Percentiles rank a stretch among this genome's conserved stretches.
Evolutionary conservation across 2,329 filamentous ascomycete genomes (phyloP).

Genomic region (Dothideomycetidae sp.): DNA sequence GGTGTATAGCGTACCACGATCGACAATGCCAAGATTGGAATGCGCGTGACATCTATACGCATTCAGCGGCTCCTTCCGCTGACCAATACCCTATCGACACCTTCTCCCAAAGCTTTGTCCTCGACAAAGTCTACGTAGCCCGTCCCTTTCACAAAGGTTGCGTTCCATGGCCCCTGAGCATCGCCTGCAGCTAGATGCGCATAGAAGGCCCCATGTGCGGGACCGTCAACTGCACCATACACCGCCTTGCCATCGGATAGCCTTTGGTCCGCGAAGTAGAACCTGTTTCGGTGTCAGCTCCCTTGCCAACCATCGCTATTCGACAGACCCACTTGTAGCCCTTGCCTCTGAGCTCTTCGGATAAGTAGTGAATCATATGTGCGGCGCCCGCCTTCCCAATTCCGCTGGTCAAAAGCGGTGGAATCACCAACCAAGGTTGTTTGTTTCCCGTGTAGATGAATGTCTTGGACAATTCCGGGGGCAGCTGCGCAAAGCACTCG

Average conservation of each 20-base stretch:
- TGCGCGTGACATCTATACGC: background rate
- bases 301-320: conserved; percentile 13
- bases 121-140: conserved; percentile 17
- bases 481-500: background rate
- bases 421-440: conserved; percentile 5
- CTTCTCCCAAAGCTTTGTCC: background rate
- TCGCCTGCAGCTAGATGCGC: background rate
- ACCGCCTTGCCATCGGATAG: background rate
- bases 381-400: conserved; percentile 26
- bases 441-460: background rate
- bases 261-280: background rate
- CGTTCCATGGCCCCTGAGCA: conserved; percentile 21
- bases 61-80: background rate
- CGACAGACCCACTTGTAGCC: conserved; percentile 13
- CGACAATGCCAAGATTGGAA: no score
- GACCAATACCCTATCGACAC: background rate
- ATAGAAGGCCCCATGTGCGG: background rate
- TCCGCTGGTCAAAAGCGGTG: conserved; percentile 20
- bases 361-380: conserved; percentile 21
- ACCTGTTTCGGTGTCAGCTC: background rate
- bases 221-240: background rate
- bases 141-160: conserved; percentile 25
- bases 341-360: conserved; percentile 11
- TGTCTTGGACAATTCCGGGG: background rate
- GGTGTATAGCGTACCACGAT: no score